Evolutionary conservation across 129 eudicot species (phyloP).

Genomic region (Artemisia annua): DNA sequence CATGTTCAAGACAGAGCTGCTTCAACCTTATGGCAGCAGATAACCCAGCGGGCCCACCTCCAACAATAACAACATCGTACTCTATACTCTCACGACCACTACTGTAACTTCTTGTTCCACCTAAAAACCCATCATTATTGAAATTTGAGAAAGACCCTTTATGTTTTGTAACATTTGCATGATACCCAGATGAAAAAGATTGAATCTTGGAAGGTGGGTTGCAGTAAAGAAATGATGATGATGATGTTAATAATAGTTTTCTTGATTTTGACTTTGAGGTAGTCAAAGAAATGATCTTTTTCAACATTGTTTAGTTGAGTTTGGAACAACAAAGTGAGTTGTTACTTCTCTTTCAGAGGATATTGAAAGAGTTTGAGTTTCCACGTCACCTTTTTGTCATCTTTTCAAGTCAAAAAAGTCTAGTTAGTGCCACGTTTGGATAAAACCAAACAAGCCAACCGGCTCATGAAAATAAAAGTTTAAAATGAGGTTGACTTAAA

Average conservation of each 20-base stretch:
- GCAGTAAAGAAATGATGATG: not conserved
- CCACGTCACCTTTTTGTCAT: too few species aligned
- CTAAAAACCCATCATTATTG: conserved; percentile 33
- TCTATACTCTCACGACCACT: conserved; percentile 58
- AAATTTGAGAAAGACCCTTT: not conserved
- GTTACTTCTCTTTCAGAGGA: too few species aligned
- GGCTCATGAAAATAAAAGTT: too few species aligned
- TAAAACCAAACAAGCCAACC: too few species aligned
- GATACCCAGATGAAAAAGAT: conserved; percentile 43
- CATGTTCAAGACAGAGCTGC: conserved; percentile 68
- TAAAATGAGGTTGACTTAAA: too few species aligned
- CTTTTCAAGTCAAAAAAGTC: too few species aligned
- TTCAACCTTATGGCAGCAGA: conserved; percentile 91
- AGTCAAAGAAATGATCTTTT: too few species aligned
- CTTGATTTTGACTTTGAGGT: not conserved
- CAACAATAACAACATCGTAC: conserved; percentile 88
- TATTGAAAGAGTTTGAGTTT: too few species aligned
- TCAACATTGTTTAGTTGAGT: too few species aligned
- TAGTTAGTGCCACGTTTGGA: too few species aligned
- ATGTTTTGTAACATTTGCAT: conserved; percentile 17
- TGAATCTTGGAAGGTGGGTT: not conserved
- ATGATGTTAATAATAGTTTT: too few species aligned
- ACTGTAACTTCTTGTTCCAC: not conserved
- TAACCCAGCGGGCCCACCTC: conserved; percentile 96
- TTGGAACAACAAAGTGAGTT: too few species aligned